Conservation (phyloP, 805 yeast species). For the Starmerella riodocensis region DNA sequence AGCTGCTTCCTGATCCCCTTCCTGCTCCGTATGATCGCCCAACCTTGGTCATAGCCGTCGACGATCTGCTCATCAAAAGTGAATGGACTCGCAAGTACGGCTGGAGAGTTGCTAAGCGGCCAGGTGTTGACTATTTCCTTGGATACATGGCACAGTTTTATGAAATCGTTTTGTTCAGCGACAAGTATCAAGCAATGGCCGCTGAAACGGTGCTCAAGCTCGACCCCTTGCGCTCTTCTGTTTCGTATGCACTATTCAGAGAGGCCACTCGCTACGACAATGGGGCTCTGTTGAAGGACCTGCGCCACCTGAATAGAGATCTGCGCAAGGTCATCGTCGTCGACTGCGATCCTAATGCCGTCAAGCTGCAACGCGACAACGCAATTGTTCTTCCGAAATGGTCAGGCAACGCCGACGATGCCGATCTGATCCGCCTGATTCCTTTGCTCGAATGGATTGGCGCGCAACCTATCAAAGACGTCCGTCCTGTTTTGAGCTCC, state of each 20-base stretch:
- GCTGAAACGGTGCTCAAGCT: slow-evolving; percentile 75
- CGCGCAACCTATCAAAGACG: slow-evolving; percentile 72
- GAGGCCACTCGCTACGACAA: slow-evolving; percentile 86
- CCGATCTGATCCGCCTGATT: slow-evolving; percentile 57
- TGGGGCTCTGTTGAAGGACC: slow-evolving; percentile 80
- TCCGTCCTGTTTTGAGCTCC: slow-evolving; percentile 71
- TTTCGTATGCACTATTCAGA: slow-evolving; percentile 74
- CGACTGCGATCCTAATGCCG: slow-evolving; percentile 63
- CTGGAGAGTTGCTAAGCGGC: slow-evolving; percentile 98
- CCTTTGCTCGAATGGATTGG: slow-evolving; percentile 93
- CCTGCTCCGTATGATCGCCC: slow-evolving; percentile 87
- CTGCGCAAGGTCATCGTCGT: slow-evolving; percentile 63
- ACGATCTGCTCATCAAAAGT: slow-evolving; percentile 80
- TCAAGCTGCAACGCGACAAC: slow-evolving; percentile 80
- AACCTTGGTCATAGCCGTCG: slow-evolving; percentile 78
- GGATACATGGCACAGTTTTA: slow-evolving; percentile 91
- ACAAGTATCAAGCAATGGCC: slow-evolving; percentile 72
- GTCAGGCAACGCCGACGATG: slow-evolving; percentile 77
- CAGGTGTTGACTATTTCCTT: slow-evolving; percentile 92
- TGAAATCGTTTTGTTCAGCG: slow-evolving; percentile 83
- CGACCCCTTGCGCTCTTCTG: slow-evolving; percentile 84
- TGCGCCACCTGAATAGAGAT: slow-evolving; percentile 83
- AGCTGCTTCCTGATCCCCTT: slow-evolving; percentile 86
- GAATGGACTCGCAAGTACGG: slow-evolving; percentile 87
- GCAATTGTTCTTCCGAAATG: slow-evolving; percentile 76